Conservation (phyloP, 805 yeast genomes). For the Nakazawaea peltata region DNA sequence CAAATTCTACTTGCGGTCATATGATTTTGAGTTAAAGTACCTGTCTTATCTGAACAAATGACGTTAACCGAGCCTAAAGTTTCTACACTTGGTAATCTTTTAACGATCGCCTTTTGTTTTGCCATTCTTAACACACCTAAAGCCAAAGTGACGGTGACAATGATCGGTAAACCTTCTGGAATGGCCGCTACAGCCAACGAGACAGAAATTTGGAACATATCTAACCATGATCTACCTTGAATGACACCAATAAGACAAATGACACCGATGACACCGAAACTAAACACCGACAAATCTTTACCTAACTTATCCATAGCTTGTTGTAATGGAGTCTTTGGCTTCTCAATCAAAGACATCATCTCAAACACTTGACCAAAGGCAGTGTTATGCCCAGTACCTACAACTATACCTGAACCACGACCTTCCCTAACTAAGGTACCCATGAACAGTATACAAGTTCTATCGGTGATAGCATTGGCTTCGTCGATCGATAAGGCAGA, state of each 20-base stretch:
- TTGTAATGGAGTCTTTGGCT: constrained; percentile 97
- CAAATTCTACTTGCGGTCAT: constrained; percentile 84
- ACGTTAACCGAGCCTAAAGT: constrained; percentile 93
- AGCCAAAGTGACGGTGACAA: constrained; percentile 95
- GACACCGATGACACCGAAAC: constrained; percentile 84
- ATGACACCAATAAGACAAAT: constrained; percentile 84
- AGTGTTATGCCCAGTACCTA: constrained; percentile 83
- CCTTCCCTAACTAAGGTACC: constrained; percentile 97
- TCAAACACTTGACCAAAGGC: constrained; percentile 93
- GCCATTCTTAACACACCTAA: constrained; percentile 97
- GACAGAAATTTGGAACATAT: constrained; percentile 96
- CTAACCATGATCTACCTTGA: constrained; percentile 93
- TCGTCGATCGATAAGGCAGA: constrained; percentile 33
- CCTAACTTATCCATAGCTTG: constrained; percentile 94
- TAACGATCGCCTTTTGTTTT: constrained; percentile 84
- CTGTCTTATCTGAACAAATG: constrained; percentile 87
- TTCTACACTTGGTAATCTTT: constrained; percentile 90
- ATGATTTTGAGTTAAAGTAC: constrained; percentile 83
- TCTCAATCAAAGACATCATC: constrained; percentile 92
- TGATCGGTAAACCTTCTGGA: constrained; percentile 97
- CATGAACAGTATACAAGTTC: constrained; percentile 85
- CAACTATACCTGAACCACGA: constrained; percentile 86
- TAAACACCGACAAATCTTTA: constrained; percentile 75
- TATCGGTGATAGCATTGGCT: constrained; percentile 53
- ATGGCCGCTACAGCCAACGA: constrained; percentile 98